A percentile compares a stretch with the other conserved stretches of the same genome.
Evolutionary conservation across 768 basidiomycete genomes (phyloP).

Genomic region (Russula dissimulans): DNA sequence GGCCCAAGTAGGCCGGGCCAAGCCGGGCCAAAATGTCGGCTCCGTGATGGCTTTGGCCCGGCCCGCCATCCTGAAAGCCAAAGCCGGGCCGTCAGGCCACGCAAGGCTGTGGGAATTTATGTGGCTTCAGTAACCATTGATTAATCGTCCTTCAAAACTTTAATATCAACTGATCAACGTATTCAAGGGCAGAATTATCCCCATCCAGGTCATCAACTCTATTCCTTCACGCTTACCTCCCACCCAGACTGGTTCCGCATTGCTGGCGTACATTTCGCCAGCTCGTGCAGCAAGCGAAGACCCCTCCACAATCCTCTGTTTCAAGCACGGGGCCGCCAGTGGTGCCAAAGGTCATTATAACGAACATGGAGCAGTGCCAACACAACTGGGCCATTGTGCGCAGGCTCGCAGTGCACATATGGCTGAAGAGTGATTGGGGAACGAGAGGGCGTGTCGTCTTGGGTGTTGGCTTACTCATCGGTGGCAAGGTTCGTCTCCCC

Average conservation of each 20-base stretch:
- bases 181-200: background rate
- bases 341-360: background rate
- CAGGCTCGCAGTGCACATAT: conserved; percentile 78
- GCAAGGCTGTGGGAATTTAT: too few relatives aligned
- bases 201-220: background rate
- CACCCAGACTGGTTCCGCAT: background rate
- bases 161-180: too few relatives aligned
- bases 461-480: conserved; percentile 70
- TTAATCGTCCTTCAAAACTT: too few relatives aligned
- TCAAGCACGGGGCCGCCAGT: background rate
- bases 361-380: conserved; percentile 43
- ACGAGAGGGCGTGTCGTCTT: conserved; percentile 75
- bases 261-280: background rate
- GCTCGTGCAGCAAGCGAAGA: conserved; percentile 3
- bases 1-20: too few relatives aligned
- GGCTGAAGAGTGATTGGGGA: conserved; percentile 81
- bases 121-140: too few relatives aligned
- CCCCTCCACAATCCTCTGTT: background rate
- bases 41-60: too few relatives aligned
- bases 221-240: background rate
- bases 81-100: too few relatives aligned
- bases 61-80: too few relatives aligned
- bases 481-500: conserved; percentile 64
- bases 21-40: too few relatives aligned
- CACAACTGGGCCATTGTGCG: conserved; percentile 86